Percentiles rank a stretch among this genome's conserved stretches.
Conservation (phyloP, 106 monocot genomes). For the Allium fistulosum region DNA sequence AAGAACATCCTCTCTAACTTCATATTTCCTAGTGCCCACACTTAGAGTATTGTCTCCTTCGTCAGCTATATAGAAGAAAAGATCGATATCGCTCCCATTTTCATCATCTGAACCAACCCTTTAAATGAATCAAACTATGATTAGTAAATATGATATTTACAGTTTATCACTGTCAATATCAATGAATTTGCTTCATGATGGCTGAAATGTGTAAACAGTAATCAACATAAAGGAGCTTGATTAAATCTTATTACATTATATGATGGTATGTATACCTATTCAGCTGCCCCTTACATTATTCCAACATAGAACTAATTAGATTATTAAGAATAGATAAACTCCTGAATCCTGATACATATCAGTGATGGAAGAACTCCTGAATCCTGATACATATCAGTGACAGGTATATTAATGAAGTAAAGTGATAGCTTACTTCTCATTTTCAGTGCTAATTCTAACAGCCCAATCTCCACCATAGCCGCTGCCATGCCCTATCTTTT, state of each 20-base stretch:
- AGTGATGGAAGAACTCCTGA: too few species aligned
- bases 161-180: not conserved
- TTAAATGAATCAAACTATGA: conserved; percentile 6
- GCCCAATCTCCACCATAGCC: conserved; percentile 98
- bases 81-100: conserved; percentile 30
- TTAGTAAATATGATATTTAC: not conserved
- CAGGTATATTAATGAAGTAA: conserved; percentile 2
- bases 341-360: not conserved
- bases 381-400: not conserved
- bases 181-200: not conserved
- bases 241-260: too few species aligned
- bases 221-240: too few species aligned
- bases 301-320: not conserved
- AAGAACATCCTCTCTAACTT: conserved; percentile 28
- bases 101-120: conserved; percentile 31
- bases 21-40: conserved; percentile 20
- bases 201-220: too few species aligned
- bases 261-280: too few species aligned
- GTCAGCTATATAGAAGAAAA: conserved; percentile 92
- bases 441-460: conserved; percentile 50
- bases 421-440: conserved; percentile 45
- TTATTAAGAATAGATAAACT: too few species aligned
- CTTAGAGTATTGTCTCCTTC: conserved; percentile 61
- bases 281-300: too few species aligned
- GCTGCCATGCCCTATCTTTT: conserved; percentile 54